Evolutionary conservation across 192 early-diverging fungal species (phyloP).

Genomic region (Umbelopsis sp.): DNA sequence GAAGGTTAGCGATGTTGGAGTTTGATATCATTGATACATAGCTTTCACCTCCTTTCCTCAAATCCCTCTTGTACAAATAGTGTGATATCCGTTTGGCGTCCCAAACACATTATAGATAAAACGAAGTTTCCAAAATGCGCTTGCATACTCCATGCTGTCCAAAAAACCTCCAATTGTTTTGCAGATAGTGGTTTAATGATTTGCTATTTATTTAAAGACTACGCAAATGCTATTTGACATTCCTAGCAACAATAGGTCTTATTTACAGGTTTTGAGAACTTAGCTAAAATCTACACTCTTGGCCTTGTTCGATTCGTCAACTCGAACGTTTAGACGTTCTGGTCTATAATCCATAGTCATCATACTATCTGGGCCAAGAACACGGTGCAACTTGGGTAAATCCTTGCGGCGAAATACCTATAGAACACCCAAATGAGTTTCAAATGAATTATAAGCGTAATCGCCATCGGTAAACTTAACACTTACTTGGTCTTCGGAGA

Average conservation of each 20-base stretch:
- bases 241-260: neutral
- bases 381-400: conserved; percentile 43
- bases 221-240: too few species aligned
- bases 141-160: too few species aligned
- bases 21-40: neutral
- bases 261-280: neutral
- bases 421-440: neutral
- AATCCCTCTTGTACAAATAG: conserved; percentile 9
- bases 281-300: conserved; percentile 46
- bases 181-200: neutral
- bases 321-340: conserved; percentile 47
- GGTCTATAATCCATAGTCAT: conserved; percentile 52
- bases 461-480: neutral
- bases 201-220: neutral
- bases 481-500: conserved; percentile 23
- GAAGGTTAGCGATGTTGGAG: neutral
- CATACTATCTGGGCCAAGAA: conserved; percentile 40
- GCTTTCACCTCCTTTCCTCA: neutral
- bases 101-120: neutral
- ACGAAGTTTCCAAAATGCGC: neutral
- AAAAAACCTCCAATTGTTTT: neutral
- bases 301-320: conserved; percentile 41
- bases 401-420: conserved; percentile 44
- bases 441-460: neutral
- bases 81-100: conserved; percentile 9